Evolutionary conservation across 768 basidiomycete genomes (phyloP).

Genomic region (Amanita muscaria): DNA sequence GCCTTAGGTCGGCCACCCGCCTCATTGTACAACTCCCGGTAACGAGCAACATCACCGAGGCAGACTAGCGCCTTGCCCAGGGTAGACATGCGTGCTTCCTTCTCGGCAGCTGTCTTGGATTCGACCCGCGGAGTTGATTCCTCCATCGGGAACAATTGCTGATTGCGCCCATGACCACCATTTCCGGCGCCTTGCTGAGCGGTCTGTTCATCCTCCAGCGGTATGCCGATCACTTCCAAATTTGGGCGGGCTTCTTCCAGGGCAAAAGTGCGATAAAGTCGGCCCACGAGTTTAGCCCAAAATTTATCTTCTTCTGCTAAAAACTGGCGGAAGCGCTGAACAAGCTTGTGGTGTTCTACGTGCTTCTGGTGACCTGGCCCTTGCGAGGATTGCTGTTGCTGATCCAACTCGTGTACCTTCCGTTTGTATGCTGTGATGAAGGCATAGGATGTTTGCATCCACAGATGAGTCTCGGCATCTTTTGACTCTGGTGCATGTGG

Average conservation of each 20-base stretch:
- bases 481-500: slow-evolving; percentile 66
- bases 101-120: slow-evolving; percentile 41
- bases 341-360: slow-evolving; percentile 79
- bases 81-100: slow-evolving; percentile 58
- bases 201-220: slow-evolving; percentile 29
- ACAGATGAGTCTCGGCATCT: slow-evolving; percentile 76
- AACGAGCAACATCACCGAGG: slow-evolving; percentile 90
- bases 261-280: slow-evolving; percentile 63
- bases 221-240: slow-evolving; percentile 50
- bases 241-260: slow-evolving; percentile 56
- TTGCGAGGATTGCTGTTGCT: slow-evolving; percentile 24
- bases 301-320: slow-evolving; percentile 87
- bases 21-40: slow-evolving; percentile 85
- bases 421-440: slow-evolving; percentile 81
- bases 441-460: slow-evolving; percentile 88
- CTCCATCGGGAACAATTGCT: slow-evolving; percentile 57
- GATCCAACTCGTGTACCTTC: slow-evolving; percentile 58
- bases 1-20: slow-evolving; percentile 53
- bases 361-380: slow-evolving; percentile 34
- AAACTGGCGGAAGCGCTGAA: slow-evolving; percentile 86
- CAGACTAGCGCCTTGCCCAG: slow-evolving; percentile 85
- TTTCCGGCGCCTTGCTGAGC: slow-evolving; percentile 13
- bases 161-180: slow-evolving; percentile 38
- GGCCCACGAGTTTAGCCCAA: slow-evolving; percentile 73
- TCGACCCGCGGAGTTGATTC: slow-evolving; percentile 28